These are phyloP conservation scores for Sphagnurus paluster DNA, from an alignment of 1,284 basidiomycete genomes.

Conservation along the genomic window DNA sequence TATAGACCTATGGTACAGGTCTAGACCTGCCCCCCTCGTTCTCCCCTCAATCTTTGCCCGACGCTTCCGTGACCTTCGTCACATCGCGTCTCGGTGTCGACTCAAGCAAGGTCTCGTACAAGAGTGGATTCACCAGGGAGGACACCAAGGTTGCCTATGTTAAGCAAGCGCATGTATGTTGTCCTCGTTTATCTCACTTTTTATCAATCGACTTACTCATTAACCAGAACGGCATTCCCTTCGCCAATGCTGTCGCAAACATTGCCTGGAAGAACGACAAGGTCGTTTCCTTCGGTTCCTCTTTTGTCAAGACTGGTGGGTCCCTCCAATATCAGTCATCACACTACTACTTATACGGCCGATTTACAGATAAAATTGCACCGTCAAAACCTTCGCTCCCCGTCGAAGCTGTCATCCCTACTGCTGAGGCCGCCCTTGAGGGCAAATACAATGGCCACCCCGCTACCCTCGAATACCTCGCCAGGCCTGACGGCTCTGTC, in stretches of 20 bases:
- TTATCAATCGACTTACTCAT: background rate
- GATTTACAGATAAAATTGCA: slow-evolving; percentile 32
- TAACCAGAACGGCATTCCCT: slow-evolving; percentile 39
- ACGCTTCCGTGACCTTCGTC: slow-evolving; percentile 9
- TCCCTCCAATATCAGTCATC: background rate
- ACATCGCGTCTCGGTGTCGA: slow-evolving; percentile 12
- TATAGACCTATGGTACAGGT: slow-evolving; percentile 15
- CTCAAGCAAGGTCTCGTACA: slow-evolving; percentile 7
- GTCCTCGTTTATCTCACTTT: background rate
- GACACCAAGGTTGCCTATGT: slow-evolving; percentile 17
- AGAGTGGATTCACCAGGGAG: slow-evolving; percentile 6
- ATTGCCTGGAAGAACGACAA: slow-evolving; percentile 40
- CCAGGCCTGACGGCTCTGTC: slow-evolving; percentile 45
- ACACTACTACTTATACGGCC: background rate
- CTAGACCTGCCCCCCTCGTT: slow-evolving; percentile 8
- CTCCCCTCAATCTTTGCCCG: slow-evolving; percentile 4
- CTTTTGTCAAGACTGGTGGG: slow-evolving; percentile 31
- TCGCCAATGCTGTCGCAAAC: slow-evolving; percentile 49
- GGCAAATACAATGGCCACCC: slow-evolving; percentile 43
- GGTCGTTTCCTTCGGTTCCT: slow-evolving; percentile 47
- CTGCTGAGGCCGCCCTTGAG: slow-evolving; percentile 38
- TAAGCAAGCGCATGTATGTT: slow-evolving; percentile 37
- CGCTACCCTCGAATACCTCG: slow-evolving; percentile 46
- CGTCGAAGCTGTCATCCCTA: slow-evolving; percentile 36
- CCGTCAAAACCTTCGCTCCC: slow-evolving; percentile 36